phyloP scores from a whole-genome alignment of 768 basidiomycete species.

The Boletus eberwhitei region DNA sequence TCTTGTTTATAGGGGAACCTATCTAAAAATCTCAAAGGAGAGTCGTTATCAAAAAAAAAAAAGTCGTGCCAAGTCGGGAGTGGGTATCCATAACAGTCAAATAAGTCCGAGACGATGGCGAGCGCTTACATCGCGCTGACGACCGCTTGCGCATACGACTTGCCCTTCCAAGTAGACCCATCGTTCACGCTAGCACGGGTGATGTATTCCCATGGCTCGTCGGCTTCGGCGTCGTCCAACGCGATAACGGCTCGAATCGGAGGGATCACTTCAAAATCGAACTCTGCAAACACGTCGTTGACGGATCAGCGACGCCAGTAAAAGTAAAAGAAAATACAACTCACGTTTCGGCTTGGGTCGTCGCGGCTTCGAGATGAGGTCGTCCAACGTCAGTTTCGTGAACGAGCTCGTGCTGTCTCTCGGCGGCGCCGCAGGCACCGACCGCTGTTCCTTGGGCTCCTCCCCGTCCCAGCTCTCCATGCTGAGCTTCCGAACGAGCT shows the following conservation, averaged over 20 bases:
- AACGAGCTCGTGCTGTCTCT: slow-evolving; percentile 9
- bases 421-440: background rate
- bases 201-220: slow-evolving; percentile 34
- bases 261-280: slow-evolving; percentile 31
- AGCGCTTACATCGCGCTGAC: slow-evolving; percentile 20
- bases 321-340: background rate
- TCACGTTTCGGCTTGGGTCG: slow-evolving; percentile 24
- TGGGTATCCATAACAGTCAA: background rate
- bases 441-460: slow-evolving; percentile 1
- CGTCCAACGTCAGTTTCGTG: slow-evolving; percentile 25
- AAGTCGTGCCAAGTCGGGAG: slow-evolving; percentile 3
- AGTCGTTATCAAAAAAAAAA: slow-evolving; percentile 10
- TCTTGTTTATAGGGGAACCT: slow-evolving; percentile 12
- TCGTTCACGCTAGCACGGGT: slow-evolving; percentile 28
- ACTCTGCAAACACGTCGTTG: slow-evolving; percentile 6
- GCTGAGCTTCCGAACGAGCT: slow-evolving; percentile 22
- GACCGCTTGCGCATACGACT: slow-evolving; percentile 32
- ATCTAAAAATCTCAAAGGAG: slow-evolving; percentile 12
- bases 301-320: background rate
- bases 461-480: slow-evolving; percentile 32
- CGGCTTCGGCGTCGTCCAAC: slow-evolving; percentile 27
- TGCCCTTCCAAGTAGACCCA: slow-evolving; percentile 29
- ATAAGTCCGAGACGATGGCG: background rate
- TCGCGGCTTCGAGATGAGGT: slow-evolving; percentile 25
- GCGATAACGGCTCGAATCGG: slow-evolving; percentile 32